Evolutionary conservation across 371 early-diverging fungal genomes (phyloP), one percentile per base, ranked within the genome.

Genomic region (Dinochytrium kinnereticum): DNA sequence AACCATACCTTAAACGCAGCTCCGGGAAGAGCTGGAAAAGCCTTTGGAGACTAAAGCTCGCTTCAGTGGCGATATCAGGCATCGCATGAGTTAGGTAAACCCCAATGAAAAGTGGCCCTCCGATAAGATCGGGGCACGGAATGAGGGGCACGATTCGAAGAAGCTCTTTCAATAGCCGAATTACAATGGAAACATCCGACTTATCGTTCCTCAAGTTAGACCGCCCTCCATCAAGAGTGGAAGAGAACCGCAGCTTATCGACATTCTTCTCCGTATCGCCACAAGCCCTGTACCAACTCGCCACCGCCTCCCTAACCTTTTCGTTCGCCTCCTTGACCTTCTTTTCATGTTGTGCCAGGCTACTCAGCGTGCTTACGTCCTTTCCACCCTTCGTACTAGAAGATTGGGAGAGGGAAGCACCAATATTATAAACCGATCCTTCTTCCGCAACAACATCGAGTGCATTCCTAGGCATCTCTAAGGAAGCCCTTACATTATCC

Each of bases 71-170:
- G 36, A 85, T 51, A 5, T 82, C 82, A 26, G 76, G 74, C 36
- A 64, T 53, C 1, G 69, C 36, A 71, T 83, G 82, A 10, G 76
- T 73, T 57, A 85, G 59, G 67, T 80, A 81, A 28, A 74, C 64
- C 1, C 84, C 84, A 64, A 83, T 77, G 59, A 83, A 85, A 21
- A 75, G 73, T 36, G 75, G 69, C 1, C 84, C 84, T 30, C 74
- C 68, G 26, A 84, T 72, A 21, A 85, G 72, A 49, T 81, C 83
- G 2, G 81, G 78, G 5, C 76, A 72, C 2, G 84, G 85, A 39
- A 85, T 71, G 49, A 76, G 78, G 39, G 78, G 80, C 15, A 85
- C 59, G 1, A 77, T 59, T 5, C 78, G 69, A 55, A 85, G 34
- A 21, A 81, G 57, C 68, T 84, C 85, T 55, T 73, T 72, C 30